Evolutionary conservation across 208 protist genomes (phyloP), one percentile per base, ranked within the genome.

Genomic region (Herpetomonas samuelpessoai): DNA sequence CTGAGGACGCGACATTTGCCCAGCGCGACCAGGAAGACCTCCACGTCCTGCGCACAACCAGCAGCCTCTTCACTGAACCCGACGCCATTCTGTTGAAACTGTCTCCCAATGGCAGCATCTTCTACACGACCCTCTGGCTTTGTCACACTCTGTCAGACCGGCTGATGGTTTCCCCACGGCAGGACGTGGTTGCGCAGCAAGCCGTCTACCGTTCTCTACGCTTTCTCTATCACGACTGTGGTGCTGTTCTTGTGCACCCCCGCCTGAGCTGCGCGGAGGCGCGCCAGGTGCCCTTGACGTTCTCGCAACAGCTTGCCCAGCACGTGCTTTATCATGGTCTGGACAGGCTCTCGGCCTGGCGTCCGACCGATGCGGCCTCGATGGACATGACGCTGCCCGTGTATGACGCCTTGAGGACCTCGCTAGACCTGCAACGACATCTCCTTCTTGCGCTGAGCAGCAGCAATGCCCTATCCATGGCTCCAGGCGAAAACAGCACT

Each of bases 231-330:
- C 22, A 60, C 0, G 84, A 91, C 50, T 80, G 86, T 26, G 84
- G 84, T 16, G 38, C 38, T 0, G 68, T 80, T 0, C 41, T 91
- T 16, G 46, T 91, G 2, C 70, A 71, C 22, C 64, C 65, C 10
- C 24, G 41, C 10, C 66, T 91, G 25, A 65, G 68, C 38, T 78
- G 80, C 44, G 61, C 71, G 12, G 84, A 91, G 26, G 67, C 84
- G 0, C 57, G 77, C 14, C 84, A 87, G 46, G 62, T 61, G 1
- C 28, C 78, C 0, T 24, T 87, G 27, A 50, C 39, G 0, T 71
- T 87, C 45, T 59, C 65, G 12, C 58, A 69, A 0, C 60, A 46
- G 10, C 48, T 86, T 14, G 47, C 59, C 12, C 54, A 64, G 2
- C 44, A 50, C 3, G 28, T 71, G 24, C 60, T 82, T 3, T 38